phyloP scores from a whole-genome alignment of 345 rosid species.

The Gossypium stocksii region DNA sequence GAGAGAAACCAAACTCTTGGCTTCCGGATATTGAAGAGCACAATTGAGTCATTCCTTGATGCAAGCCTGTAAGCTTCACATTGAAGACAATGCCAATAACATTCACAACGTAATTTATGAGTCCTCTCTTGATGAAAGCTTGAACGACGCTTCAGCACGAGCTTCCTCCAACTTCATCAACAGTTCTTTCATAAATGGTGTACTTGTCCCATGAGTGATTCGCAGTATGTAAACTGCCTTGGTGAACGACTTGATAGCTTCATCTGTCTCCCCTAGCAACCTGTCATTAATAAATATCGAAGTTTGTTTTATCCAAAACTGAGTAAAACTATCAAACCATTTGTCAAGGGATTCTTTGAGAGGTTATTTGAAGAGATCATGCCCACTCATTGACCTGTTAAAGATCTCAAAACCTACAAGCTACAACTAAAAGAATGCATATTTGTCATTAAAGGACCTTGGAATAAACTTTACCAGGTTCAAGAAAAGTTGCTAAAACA shows the following conservation, averaged over 20 bases:
- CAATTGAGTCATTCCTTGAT: not conserved
- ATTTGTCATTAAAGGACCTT: not conserved
- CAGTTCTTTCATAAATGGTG: slow-evolving; percentile 72
- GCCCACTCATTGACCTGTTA: not conserved
- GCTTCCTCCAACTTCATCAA: slow-evolving; percentile 77
- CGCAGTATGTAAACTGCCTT: slow-evolving; percentile 57
- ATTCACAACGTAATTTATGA: slow-evolving; percentile 14
- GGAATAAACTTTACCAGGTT: not conserved
- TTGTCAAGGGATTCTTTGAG: not conserved
- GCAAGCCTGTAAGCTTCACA: not conserved
- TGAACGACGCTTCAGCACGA: slow-evolving; percentile 71
- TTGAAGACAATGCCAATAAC: not conserved
- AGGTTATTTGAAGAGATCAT: not conserved
- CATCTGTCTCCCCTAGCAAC: slow-evolving; percentile 64
- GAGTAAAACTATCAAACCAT: not conserved
- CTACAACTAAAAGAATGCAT: not conserved
- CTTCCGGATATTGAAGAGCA: not conserved
- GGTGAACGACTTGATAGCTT: slow-evolving; percentile 54
- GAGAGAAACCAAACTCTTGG: not conserved
- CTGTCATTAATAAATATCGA: slow-evolving; percentile 24
- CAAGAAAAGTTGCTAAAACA: slow-evolving; percentile 3
- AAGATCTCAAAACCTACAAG: not conserved
- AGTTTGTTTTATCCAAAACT: not conserved
- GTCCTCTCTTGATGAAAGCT: slow-evolving; percentile 30
- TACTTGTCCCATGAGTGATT: slow-evolving; percentile 62